Percentiles rank a stretch among this genome's conserved stretches.
Evolutionary conservation across 768 basidiomycete species (phyloP).

Genomic region (Tylopilus sp.): DNA sequence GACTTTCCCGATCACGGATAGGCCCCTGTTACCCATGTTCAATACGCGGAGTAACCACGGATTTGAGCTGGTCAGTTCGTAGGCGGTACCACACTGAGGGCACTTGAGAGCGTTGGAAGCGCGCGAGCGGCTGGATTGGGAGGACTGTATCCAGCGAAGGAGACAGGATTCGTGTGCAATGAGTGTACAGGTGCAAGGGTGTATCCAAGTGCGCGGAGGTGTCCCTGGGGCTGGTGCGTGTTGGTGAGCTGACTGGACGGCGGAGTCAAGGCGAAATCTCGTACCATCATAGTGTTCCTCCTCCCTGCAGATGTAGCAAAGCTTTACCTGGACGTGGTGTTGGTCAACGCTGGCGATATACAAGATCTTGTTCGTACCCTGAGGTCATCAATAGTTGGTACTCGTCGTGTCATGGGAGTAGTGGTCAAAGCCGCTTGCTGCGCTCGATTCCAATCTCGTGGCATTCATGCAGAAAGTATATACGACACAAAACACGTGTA

Average conservation of each 20-base stretch:
- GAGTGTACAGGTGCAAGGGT: slow-evolving; percentile 78
- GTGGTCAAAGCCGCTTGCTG: neutral
- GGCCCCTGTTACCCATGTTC: slow-evolving; percentile 44
- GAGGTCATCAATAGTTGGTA: slow-evolving; percentile 34
- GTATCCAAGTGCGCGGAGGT: slow-evolving; percentile 63
- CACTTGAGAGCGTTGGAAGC: slow-evolving; percentile 68
- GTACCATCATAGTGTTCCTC: slow-evolving; percentile 55
- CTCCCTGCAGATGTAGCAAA: slow-evolving; percentile 80
- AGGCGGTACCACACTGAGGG: slow-evolving; percentile 67
- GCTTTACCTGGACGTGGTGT: slow-evolving; percentile 47
- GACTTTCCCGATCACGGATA: slow-evolving; percentile 50
- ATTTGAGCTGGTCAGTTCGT: slow-evolving; percentile 65
- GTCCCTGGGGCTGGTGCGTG: slow-evolving; percentile 37
- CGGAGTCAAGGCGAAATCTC: neutral
- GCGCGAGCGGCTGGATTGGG: slow-evolving; percentile 56
- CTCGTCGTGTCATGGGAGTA: slow-evolving; percentile 16
- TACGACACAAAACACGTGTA: slow-evolving; percentile 9
- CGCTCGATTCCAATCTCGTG: neutral
- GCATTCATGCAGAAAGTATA: slow-evolving; percentile 20
- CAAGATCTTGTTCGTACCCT: slow-evolving; percentile 18
- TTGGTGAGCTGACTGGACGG: neutral
- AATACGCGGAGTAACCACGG: slow-evolving; percentile 50
- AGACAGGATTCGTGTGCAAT: slow-evolving; percentile 80
- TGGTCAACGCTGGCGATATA: neutral
- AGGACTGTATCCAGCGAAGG: slow-evolving; percentile 73